Evolutionary conservation across 768 basidiomycete species (phyloP).

Genomic region (Boletus subcaerulescens): DNA sequence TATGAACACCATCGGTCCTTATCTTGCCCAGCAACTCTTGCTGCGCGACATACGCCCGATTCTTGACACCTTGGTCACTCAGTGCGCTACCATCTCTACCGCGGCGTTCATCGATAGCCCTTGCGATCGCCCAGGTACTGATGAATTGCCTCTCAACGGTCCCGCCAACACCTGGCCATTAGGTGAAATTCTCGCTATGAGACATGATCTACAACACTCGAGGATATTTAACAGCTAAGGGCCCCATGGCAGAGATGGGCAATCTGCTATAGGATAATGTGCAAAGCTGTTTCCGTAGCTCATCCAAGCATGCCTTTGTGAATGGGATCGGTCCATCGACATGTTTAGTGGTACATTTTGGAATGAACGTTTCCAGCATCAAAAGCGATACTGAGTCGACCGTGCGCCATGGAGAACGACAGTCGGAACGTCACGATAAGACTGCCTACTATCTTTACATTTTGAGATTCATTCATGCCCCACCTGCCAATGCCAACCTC

Average conservation of each 20-base stretch:
- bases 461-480: constrained; percentile 19
- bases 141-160: constrained; percentile 38
- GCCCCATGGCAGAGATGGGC: no score
- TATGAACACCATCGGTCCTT: constrained; percentile 89
- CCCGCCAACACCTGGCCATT: constrained; percentile 95
- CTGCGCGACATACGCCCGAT: constrained; percentile 68
- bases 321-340: no score
- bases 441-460: background rate
- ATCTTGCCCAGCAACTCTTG: constrained; percentile 85
- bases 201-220: constrained; percentile 95
- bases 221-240: constrained; percentile 85
- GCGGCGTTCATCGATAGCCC: constrained; percentile 32
- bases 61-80: constrained; percentile 51
- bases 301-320: no score
- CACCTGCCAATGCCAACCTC: constrained; percentile 71
- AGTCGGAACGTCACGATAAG: no score
- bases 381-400: no score
- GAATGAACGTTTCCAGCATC: no score
- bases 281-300: no score
- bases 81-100: constrained; percentile 49
- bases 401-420: no score
- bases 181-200: constrained; percentile 84
- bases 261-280: no score
- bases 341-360: no score
- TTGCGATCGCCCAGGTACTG: constrained; percentile 1